Conservation (phyloP, 2,329 filamentous ascomycete species). For the Ploettnerulaceae sp. region DNA sequence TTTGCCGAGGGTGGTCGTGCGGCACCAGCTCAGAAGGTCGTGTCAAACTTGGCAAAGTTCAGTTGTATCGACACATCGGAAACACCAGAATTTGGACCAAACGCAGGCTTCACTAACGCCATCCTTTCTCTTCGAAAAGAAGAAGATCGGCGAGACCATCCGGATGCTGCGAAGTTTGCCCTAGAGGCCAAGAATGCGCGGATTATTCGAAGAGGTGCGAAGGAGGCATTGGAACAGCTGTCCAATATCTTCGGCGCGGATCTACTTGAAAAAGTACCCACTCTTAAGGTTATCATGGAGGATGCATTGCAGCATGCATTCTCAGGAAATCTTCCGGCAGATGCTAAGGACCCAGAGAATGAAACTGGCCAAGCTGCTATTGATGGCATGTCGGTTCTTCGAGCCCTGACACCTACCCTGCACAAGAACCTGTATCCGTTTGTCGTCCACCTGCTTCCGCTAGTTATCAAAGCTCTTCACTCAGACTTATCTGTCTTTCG, state of each 20-base stretch:
- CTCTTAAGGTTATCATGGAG: slow-evolving; percentile 75
- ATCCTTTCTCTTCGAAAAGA: slow-evolving; percentile 96
- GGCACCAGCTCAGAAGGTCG: slow-evolving; percentile 90
- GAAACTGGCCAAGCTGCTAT: slow-evolving; percentile 86
- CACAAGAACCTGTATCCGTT: slow-evolving; percentile 70
- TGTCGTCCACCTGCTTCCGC: slow-evolving; percentile 75
- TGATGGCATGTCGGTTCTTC: slow-evolving; percentile 86
- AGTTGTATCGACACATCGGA: slow-evolving; percentile 97
- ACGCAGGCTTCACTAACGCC: slow-evolving; percentile 69
- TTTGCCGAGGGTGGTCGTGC: slow-evolving; percentile 76
- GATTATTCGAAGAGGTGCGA: slow-evolving; percentile 87
- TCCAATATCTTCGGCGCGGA: slow-evolving; percentile 71
- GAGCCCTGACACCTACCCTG: slow-evolving; percentile 89
- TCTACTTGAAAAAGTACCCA: slow-evolving; percentile 79
- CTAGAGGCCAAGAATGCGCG: slow-evolving; percentile 82
- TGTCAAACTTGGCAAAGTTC: slow-evolving; percentile 93
- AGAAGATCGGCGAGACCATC: slow-evolving; percentile 89
- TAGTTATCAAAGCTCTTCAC: slow-evolving; percentile 82
- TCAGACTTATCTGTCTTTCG: slow-evolving; percentile 87
- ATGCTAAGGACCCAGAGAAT: slow-evolving; percentile 68
- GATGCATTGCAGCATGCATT: slow-evolving; percentile 73
- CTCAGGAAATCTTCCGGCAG: slow-evolving; percentile 61
- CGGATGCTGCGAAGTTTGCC: slow-evolving; percentile 85
- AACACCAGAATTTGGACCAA: slow-evolving; percentile 88
- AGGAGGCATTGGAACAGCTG: slow-evolving; percentile 87